Conservation (phyloP, 371 early-diverging fungal species). For the Syncephalastrum monosporum region DNA sequence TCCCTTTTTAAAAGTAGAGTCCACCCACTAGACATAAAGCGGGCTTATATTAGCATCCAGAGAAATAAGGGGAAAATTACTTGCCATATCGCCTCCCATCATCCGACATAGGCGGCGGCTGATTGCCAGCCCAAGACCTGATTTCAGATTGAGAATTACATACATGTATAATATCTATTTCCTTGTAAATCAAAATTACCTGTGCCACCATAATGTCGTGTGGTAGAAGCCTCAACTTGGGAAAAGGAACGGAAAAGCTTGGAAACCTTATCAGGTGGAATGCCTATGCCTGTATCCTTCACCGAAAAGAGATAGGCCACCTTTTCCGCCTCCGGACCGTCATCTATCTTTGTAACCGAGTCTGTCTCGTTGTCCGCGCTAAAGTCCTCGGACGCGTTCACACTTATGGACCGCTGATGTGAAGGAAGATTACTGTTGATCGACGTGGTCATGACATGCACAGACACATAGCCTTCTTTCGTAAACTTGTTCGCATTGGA, state of each 20-base stretch:
- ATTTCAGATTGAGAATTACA: slow-evolving; percentile 10
- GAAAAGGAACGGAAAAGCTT: slow-evolving; percentile 61
- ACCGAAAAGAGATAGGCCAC: slow-evolving; percentile 44
- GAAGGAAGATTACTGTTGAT: neutral
- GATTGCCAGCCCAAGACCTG: slow-evolving; percentile 45
- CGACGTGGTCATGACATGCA: slow-evolving; percentile 4
- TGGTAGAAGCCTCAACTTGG: slow-evolving; percentile 57
- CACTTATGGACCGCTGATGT: neutral
- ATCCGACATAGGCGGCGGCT: slow-evolving; percentile 45
- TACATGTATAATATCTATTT: neutral
- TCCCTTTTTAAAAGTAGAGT: slow-evolving; percentile 43
- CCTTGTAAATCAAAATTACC: slow-evolving; percentile 14
- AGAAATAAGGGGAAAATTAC: neutral
- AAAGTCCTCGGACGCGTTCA: slow-evolving; percentile 4
- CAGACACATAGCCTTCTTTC: slow-evolving; percentile 13
- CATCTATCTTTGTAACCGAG: neutral
- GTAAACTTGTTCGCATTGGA: slow-evolving; percentile 29
- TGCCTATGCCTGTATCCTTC: slow-evolving; percentile 65
- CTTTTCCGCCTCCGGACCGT: neutral
- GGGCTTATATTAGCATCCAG: neutral
- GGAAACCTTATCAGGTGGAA: slow-evolving; percentile 45
- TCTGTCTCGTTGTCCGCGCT: no score
- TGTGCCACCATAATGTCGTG: slow-evolving; percentile 55
- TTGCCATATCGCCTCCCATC: slow-evolving; percentile 55
- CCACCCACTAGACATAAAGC: slow-evolving; percentile 33